Evolutionary conservation across 345 rosid genomes (phyloP).

Genomic region (Citrus hindsii): DNA sequence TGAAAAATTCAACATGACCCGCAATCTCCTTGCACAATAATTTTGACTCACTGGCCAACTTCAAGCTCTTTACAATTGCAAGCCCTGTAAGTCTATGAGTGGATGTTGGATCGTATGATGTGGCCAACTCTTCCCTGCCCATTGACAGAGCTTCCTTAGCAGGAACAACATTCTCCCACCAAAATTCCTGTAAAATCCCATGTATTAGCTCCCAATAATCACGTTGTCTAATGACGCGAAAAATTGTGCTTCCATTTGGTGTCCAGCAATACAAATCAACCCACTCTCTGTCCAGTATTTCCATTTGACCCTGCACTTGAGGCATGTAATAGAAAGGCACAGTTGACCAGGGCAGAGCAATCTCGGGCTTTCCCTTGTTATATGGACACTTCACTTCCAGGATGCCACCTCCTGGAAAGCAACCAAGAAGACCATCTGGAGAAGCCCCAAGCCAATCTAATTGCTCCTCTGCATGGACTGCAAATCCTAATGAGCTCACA

Average conservation of each 20-base stretch:
- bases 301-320: constrained; percentile 95
- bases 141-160: constrained; percentile 63
- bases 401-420: constrained; percentile 62
- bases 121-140: constrained; percentile 54
- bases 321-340: constrained; percentile 94
- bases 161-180: constrained; percentile 91
- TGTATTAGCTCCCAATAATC: constrained; percentile 69
- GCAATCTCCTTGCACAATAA: constrained; percentile 77
- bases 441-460: constrained; percentile 90
- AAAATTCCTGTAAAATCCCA: constrained; percentile 65
- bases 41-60: constrained; percentile 60
- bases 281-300: constrained; percentile 90
- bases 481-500: constrained; percentile 70
- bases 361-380: constrained; percentile 88
- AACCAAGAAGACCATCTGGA: constrained; percentile 79
- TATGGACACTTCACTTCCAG: constrained; percentile 93
- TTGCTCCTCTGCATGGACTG: constrained; percentile 57
- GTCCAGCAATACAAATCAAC: constrained; percentile 93
- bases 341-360: constrained; percentile 73
- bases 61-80: constrained; percentile 56
- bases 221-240: constrained; percentile 62
- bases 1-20: constrained; percentile 73
- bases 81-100: constrained; percentile 69
- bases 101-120: constrained; percentile 52
- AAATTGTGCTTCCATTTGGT: constrained; percentile 76